A percentile compares a stretch with the other conserved stretches of the same genome.
phyloP scores from a whole-genome alignment of 371 early-diverging fungal genomes.

The Sporodiniella umbellata region DNA sequence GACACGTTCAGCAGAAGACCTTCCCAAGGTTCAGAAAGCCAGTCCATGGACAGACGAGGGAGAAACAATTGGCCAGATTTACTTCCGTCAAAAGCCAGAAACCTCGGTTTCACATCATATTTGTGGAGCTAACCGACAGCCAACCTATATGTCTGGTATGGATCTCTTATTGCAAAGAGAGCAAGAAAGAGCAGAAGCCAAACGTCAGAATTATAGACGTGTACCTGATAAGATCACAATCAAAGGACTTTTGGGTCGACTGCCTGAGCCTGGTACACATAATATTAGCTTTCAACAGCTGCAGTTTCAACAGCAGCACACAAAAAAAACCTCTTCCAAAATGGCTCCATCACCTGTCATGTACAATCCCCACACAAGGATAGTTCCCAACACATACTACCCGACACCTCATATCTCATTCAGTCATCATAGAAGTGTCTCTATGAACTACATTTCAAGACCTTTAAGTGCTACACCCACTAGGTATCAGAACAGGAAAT shows the following conservation, averaged over 20 bases:
- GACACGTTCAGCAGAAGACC: conserved; percentile 4
- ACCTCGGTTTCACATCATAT: conserved; percentile 10
- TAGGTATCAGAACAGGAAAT: not conserved
- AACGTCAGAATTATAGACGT: conserved; percentile 34
- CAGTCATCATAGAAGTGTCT: conserved; percentile 2
- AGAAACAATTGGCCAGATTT: conserved; percentile 1
- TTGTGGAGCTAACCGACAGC: conserved; percentile 12
- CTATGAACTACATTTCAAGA: not conserved
- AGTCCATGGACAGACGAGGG: not conserved
- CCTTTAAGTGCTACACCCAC: not conserved
- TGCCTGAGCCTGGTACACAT: conserved; percentile 44
- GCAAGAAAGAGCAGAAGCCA: conserved; percentile 38
- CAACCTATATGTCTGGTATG: conserved; percentile 44
- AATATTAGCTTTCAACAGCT: conserved; percentile 45
- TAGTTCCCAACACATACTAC: not conserved
- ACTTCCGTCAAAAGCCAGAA: not conserved
- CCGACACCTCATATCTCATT: conserved; percentile 2
- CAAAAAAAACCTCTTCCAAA: conserved; percentile 10
- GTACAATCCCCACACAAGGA: not conserved
- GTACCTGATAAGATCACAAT: conserved; percentile 39
- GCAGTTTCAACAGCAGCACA: conserved; percentile 23
- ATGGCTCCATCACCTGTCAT: not conserved
- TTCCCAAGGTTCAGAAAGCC: not conserved
- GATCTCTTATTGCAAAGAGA: conserved; percentile 43
- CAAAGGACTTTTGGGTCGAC: conserved; percentile 39